Percentiles rank a stretch among this genome's conserved stretches.
Evolutionary conservation across 345 rosid species (phyloP).

Genomic region (Arabis hirsuta): DNA sequence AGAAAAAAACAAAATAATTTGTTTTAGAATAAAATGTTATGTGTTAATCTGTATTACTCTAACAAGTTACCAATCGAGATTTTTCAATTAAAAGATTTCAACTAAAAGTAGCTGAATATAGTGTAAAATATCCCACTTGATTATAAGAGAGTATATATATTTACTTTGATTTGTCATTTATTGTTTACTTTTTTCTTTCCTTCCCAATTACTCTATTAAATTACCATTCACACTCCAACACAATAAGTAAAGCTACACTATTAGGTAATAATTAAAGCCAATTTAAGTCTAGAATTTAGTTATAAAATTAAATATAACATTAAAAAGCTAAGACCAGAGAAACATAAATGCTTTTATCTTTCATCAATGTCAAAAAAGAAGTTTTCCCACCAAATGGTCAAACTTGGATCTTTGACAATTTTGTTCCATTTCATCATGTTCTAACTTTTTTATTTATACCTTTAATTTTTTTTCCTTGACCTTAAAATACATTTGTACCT

Average conservation of each 20-base stretch:
- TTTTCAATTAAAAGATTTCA: no score
- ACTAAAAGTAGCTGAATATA: no score
- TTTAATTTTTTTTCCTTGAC: not conserved
- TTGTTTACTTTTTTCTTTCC: no score
- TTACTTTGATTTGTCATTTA: no score
- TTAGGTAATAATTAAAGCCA: constrained; percentile 37
- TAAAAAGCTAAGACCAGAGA: constrained; percentile 34
- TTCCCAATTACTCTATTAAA: no score
- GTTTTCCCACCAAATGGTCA: constrained; percentile 46
- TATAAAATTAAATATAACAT: constrained; percentile 11
- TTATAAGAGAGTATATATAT: no score
- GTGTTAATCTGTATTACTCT: no score
- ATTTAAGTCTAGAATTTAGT: constrained; percentile 15
- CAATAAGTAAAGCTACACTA: constrained; percentile 44
- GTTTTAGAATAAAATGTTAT: no score
- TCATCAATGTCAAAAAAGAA: constrained; percentile 43
- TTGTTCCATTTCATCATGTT: constrained; percentile 35
- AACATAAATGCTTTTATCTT: constrained; percentile 44
- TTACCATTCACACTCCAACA: no score
- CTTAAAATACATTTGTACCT: not conserved
- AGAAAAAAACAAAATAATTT: constrained; percentile 30
- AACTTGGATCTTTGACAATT: constrained; percentile 44
- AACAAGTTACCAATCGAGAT: no score
- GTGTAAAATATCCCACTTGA: no score
- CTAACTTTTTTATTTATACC: constrained; percentile 20